Evolutionary conservation across 176 grass and related monocot genomes (phyloP).

Genomic region (Aegilops sharonensis): DNA sequence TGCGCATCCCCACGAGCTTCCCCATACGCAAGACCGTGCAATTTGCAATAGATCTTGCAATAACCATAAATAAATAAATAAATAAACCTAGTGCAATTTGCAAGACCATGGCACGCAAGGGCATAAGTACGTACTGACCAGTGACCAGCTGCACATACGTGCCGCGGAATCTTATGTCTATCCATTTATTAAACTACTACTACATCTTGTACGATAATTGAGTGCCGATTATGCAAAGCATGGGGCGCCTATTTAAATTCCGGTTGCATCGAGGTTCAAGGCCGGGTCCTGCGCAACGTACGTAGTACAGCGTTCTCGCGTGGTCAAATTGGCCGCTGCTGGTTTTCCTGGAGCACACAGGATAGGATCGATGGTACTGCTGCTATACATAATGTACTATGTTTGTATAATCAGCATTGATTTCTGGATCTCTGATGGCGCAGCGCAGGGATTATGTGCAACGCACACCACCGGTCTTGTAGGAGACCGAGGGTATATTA

Average conservation of each 20-base stretch:
- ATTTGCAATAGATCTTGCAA: background rate
- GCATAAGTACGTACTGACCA: background rate
- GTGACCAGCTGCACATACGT: background rate
- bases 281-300: background rate
- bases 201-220: background rate
- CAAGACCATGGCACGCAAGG: background rate
- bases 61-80: background rate
- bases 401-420: background rate
- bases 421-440: slow-evolving; percentile 17
- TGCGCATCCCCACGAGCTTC: background rate
- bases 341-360: background rate
- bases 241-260: background rate
- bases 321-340: slow-evolving; percentile 34
- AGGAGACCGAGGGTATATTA: slow-evolving; percentile 2
- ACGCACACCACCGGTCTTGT: background rate
- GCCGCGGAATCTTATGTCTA: background rate
- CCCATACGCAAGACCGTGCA: background rate
- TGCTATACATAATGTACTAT: too few relatives aligned
- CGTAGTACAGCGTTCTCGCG: background rate
- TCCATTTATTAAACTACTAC: too few relatives aligned
- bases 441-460: slow-evolving; percentile 6
- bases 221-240: slow-evolving; percentile 3
- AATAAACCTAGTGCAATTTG: background rate
- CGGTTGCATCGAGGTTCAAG: background rate
- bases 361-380: background rate